phyloP scores from a whole-genome alignment of 225 moss, liverwort and hornwort genomes.

The Lunularia cruciata region DNA sequence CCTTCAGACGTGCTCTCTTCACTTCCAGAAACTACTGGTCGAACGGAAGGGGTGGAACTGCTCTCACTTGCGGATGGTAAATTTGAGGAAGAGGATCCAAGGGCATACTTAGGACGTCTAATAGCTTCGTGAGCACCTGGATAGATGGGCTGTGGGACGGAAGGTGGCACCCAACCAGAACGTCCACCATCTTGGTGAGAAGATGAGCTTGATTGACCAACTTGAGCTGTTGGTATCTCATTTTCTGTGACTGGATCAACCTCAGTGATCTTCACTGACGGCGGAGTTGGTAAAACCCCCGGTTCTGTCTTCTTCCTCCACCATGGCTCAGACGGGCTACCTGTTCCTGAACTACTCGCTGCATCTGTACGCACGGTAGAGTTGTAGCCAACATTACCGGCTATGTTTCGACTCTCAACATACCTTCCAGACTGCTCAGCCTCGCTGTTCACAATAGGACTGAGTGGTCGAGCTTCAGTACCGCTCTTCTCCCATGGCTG shows the following conservation, averaged over 20 bases:
- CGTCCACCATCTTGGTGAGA: constrained; percentile 17
- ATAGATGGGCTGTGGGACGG: constrained; percentile 40
- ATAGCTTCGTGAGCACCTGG: constrained; percentile 50
- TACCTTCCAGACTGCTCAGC: constrained; percentile 18
- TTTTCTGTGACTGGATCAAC: constrained; percentile 27
- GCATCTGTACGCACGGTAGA: constrained; percentile 22
- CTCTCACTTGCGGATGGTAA: constrained; percentile 1
- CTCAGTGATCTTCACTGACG: constrained; percentile 40
- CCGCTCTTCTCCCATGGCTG: constrained; percentile 46
- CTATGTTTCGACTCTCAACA: constrained; percentile 23
- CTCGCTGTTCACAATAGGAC: constrained; percentile 11
- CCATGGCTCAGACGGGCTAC: constrained; percentile 34
- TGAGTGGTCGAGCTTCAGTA: constrained; percentile 25
- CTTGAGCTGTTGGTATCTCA: constrained; percentile 22
- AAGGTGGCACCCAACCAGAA: constrained; percentile 45
- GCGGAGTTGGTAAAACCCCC: constrained; percentile 12
- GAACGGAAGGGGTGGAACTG: background rate
- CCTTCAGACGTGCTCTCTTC: background rate
- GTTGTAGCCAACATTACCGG: constrained; percentile 9
- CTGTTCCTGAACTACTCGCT: constrained; percentile 16
- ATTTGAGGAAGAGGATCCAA: background rate
- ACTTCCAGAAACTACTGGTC: background rate
- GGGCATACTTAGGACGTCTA: constrained; percentile 28
- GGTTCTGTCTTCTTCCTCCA: constrained; percentile 38
- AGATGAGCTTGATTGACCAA: constrained; percentile 15